Conservation (phyloP, 2,329 filamentous ascomycete genomes). For the Cadophora malorum region DNA sequence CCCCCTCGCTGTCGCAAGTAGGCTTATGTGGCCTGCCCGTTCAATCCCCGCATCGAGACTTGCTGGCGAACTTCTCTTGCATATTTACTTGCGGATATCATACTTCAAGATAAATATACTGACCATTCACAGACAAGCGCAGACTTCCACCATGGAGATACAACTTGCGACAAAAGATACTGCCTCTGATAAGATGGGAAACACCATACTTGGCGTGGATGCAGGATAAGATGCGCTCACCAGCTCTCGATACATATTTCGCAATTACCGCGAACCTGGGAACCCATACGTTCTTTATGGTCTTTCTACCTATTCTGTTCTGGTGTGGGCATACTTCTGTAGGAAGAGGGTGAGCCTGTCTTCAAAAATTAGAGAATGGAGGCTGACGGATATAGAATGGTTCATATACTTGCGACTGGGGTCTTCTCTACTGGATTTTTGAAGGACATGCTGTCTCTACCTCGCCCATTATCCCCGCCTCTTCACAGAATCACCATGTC, state of each 20-base stretch:
- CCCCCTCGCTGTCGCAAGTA: not conserved
- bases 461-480: constrained; percentile 88
- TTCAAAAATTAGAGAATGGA: constrained; percentile 32
- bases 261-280: constrained; percentile 95
- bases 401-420: constrained; percentile 78
- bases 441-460: constrained; percentile 93
- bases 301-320: constrained; percentile 90
- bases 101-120: not conserved
- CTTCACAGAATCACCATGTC: constrained; percentile 97
- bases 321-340: constrained; percentile 91
- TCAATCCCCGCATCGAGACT: not conserved
- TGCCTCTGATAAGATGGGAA: constrained; percentile 92
- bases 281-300: constrained; percentile 99
- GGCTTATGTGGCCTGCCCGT: not conserved
- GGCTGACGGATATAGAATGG: constrained; percentile 55
- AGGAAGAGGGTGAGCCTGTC: constrained; percentile 79
- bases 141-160: constrained; percentile 91
- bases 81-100: not conserved
- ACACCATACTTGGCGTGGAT: constrained; percentile 91
- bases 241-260: constrained; percentile 93
- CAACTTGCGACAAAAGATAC: constrained; percentile 76
- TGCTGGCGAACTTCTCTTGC: not conserved
- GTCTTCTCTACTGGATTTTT: constrained; percentile 91
- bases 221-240: constrained; percentile 80
- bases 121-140: constrained; percentile 68